These are phyloP conservation scores for Blastomyces gilchristii DNA, from an alignment of 2,329 filamentous ascomycete genomes.

Conservation along the genomic window DNA sequence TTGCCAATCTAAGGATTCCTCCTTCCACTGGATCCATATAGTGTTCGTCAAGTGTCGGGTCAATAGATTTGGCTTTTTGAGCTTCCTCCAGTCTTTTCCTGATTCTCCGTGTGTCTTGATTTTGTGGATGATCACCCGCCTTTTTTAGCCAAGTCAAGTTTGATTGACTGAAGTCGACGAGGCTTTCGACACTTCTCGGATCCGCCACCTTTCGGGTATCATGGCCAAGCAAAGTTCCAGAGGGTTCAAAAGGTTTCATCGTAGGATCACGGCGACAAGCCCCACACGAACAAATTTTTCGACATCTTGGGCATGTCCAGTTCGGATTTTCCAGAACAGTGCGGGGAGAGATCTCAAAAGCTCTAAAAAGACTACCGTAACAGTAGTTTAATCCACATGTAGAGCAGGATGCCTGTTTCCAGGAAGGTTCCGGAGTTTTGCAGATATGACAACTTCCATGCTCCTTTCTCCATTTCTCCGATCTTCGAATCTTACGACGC, in stretches of 20 bases:
- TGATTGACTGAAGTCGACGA: slow-evolving; percentile 83
- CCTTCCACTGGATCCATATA: slow-evolving; percentile 34
- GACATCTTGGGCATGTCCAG: slow-evolving; percentile 85
- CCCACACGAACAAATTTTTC: slow-evolving; percentile 77
- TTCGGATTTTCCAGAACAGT: slow-evolving; percentile 65
- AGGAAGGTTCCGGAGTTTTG: slow-evolving; percentile 64
- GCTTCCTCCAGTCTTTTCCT: slow-evolving; percentile 45
- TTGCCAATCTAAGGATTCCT: slow-evolving; percentile 15
- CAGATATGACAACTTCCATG: slow-evolving; percentile 69
- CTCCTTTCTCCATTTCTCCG: slow-evolving; percentile 41
- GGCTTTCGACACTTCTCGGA: slow-evolving; percentile 74
- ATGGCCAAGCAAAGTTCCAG: slow-evolving; percentile 77
- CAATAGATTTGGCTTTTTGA: slow-evolving; percentile 40
- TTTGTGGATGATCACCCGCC: slow-evolving; percentile 37
- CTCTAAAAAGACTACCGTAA: slow-evolving; percentile 84
- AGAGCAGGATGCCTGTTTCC: slow-evolving; percentile 75
- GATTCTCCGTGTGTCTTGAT: slow-evolving; percentile 31
- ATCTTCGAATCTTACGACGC: slow-evolving; percentile 47
- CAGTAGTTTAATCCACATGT: slow-evolving; percentile 72
- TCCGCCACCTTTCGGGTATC: slow-evolving; percentile 87
- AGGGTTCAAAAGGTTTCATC: slow-evolving; percentile 74
- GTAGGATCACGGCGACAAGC: slow-evolving; percentile 58
- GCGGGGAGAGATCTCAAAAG: slow-evolving; percentile 82
- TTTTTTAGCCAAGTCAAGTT: slow-evolving; percentile 75
- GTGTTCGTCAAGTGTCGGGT: slow-evolving; percentile 38